These are phyloP conservation scores for Polytolypa hystricis DNA, from an alignment of 2,329 filamentous ascomycete species.

Conservation along the genomic window DNA sequence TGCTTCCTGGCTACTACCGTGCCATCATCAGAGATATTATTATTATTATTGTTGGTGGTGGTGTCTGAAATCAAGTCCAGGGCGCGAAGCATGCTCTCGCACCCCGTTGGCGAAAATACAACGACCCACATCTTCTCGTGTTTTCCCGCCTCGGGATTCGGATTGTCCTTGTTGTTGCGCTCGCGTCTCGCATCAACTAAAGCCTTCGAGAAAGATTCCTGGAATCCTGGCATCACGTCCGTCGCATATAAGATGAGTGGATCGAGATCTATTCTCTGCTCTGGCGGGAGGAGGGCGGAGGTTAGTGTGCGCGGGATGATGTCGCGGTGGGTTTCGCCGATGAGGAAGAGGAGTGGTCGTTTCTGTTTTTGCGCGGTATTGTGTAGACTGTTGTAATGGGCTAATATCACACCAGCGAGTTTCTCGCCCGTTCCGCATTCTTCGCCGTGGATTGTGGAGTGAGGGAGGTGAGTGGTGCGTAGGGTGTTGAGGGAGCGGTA, in stretches of 20 bases:
- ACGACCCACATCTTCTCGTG: constrained; percentile 27
- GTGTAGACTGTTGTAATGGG: constrained; percentile 53
- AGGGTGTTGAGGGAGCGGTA: constrained; percentile 55
- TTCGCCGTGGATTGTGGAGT: constrained; percentile 58
- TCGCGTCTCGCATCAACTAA: constrained; percentile 25
- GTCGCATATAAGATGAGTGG: constrained; percentile 84
- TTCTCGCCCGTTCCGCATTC: constrained; percentile 77
- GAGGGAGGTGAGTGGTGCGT: constrained; percentile 31
- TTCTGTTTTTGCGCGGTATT: constrained; percentile 11
- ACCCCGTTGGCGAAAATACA: constrained; percentile 51
- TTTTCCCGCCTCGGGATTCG: constrained; percentile 10
- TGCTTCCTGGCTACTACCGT: constrained; percentile 5
- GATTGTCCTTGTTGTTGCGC: constrained; percentile 11
- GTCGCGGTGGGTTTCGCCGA: constrained; percentile 81
- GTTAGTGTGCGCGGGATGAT: constrained; percentile 76
- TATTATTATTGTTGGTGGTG: not conserved
- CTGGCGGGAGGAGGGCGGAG: constrained; percentile 39
- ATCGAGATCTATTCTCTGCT: constrained; percentile 53
- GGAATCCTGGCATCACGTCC: constrained; percentile 68
- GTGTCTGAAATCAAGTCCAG: constrained; percentile 37
- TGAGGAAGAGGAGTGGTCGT: constrained; percentile 67
- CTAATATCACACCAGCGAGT: constrained; percentile 65
- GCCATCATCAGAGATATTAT: too few relatives aligned
- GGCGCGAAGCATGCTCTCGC: constrained; percentile 48
- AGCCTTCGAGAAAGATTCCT: constrained; percentile 48